Percentiles rank a stretch among this genome's conserved stretches.
Evolutionary conservation across 2,329 filamentous ascomycete species (phyloP).

Genomic region (Orbilia javanica): DNA sequence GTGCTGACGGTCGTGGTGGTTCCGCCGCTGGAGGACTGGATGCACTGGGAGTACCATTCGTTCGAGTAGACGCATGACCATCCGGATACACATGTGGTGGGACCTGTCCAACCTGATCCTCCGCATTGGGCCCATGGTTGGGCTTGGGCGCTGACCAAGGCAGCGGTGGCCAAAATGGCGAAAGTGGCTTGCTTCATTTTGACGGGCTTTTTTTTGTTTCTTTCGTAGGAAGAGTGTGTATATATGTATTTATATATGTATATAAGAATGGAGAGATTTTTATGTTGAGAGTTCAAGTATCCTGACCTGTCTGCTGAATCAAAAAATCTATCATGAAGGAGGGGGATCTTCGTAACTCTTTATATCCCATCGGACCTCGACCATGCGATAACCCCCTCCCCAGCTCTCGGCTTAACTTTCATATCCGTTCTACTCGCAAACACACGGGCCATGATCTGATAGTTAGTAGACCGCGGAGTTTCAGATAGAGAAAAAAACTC

Average conservation of each 20-base stretch:
- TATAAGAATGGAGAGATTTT: neutral
- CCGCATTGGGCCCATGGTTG: slow-evolving; percentile 61
- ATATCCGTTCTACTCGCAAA: neutral
- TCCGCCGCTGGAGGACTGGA: slow-evolving; percentile 60
- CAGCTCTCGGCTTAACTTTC: too few species aligned
- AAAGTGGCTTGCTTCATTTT: slow-evolving; percentile 45
- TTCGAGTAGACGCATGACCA: slow-evolving; percentile 53
- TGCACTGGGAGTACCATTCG: slow-evolving; percentile 59
- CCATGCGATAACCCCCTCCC: neutral
- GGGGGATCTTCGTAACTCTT: slow-evolving; percentile 3
- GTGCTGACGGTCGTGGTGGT: slow-evolving; percentile 8
- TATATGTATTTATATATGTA: neutral
- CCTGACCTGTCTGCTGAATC: slow-evolving; percentile 27
- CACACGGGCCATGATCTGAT: slow-evolving; percentile 27
- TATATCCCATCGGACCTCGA: slow-evolving; percentile 28
- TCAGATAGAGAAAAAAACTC: neutral
- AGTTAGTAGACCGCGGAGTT: neutral
- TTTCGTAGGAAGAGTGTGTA: neutral
- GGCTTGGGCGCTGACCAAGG: slow-evolving; percentile 57
- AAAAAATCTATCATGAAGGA: neutral
- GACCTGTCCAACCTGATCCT: slow-evolving; percentile 60
- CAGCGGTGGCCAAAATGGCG: slow-evolving; percentile 32
- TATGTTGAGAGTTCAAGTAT: slow-evolving; percentile 8
- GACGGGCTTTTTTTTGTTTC: neutral
- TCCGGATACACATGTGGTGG: slow-evolving; percentile 59